Base-by-base conservation (phyloP, 139 green algal species). In the Chlamydomonas urium region DNA sequence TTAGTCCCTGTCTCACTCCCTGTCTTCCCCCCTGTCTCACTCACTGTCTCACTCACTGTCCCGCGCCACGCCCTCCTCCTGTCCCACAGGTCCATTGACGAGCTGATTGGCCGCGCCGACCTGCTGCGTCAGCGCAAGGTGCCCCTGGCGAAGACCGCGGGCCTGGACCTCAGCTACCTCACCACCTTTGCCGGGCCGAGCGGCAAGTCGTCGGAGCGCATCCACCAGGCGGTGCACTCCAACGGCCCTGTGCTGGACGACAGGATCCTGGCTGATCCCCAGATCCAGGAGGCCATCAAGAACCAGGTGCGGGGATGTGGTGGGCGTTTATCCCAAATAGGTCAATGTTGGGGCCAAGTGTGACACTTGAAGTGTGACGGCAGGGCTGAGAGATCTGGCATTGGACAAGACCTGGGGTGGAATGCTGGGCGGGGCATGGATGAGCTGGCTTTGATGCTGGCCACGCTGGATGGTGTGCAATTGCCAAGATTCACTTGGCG, bases 81-180 rank as follows among this genome's bases (percentile, higher is more conserved):
- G n/a, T n/a, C n/a, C n/a, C n/a, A n/a, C 36, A 73, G 77, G 38
- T 92, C 75, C 38, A 63, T 99, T 59, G 88, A 98, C 74, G 94
- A 99, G 76, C 78, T 99, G 28, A 88, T 99, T 36, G 95, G 95
- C 19, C 80, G 88, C 33, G 83, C 89, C 2, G 90, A 94, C 79
- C 75, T 91, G 76, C 78, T 95, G 73, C 38, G 32, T 29, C 90
- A 94, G 80, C 77, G 80, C 14, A 31, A 75, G n/a, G 59, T 72
- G 29, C 14, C 47, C 21, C 85, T 98, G 38, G 80, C 87, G 75
- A 99, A 98, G 91, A 98, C 95, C 29, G 28, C 50, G 19, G 81
- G 82, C 71, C 83, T 99, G 63, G 95, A 99, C 86, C 82, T 98
- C 36, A 89, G 81, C 66, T 98, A 96, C 90, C 76, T 99, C 26